Base-by-base conservation (phyloP, 495 filamentous ascomycete species). In the Penicillium cosmopolitanum region DNA sequence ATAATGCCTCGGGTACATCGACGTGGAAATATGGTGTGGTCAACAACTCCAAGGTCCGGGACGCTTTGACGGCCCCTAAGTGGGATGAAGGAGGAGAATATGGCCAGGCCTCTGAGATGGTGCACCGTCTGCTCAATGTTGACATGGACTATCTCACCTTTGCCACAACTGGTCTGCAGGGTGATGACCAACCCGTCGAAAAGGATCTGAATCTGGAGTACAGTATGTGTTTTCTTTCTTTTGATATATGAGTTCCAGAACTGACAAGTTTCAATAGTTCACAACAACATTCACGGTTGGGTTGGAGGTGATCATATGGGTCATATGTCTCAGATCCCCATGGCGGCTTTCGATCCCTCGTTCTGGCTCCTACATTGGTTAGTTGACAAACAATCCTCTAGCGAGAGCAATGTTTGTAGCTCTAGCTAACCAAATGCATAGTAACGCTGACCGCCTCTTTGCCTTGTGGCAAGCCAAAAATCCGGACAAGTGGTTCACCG, bases 271-370 rank as follows among this genome's bases (percentile, higher is more conserved):
- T 58, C 18, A 77, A 11, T 77, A 81, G 57, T 60, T 18, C 58
- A 60, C 51, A 71, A 75, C 33, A 66, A 64, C n/a, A 62, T 80
- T n/a, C 79, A 82, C 60, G 67, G 61, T n/a, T 59, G 58, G 53
- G 62, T 75, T 40, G 78, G 77, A 5, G 75, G 68, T 5, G 58
- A 58, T 16, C n/a, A 47, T 15, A 55, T 55, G 34, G 78, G 78
- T 2, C 77, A 80, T 48, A 80, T 82, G 78, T 51, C 66, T 16
- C 63, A 72, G 10, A 63, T 80, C 8, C 64, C 66, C 2, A 68
- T 73, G 11, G 70, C 79, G 0, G 69, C 68, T 0, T 81, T 79
- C 50, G 77, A 79, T 61, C 79, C 79, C 4, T 72, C 74, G 12
- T 81, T 81, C 66, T 81, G 68, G 62, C 61, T 75, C 10, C 67